Base-by-base conservation (phyloP, 805 yeast genomes). In the Saturnispora saitoi region DNA sequence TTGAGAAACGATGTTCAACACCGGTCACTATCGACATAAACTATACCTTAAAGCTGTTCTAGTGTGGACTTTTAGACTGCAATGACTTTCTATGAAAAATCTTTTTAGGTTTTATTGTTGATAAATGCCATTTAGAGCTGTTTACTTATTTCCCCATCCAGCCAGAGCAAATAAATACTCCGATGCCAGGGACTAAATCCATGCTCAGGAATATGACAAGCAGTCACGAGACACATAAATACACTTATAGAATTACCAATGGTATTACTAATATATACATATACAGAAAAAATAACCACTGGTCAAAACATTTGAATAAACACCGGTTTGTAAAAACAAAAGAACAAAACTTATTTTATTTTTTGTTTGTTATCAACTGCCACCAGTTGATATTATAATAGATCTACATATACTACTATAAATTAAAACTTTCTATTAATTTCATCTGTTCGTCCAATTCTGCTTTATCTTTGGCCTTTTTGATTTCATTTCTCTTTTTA, bases 401-500 rank as follows among this genome's bases (percentile, higher is more conserved):
- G 5, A 19, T 5, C 15, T 15, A 37, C 17, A 4, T 37, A 12
- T 20, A 22, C 15, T 20, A 19, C 42, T 32, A 53, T 29, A 70
- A 57, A 28, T 59, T 71, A 62, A 76, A 68, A 4, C 70, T 77
- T 17, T 72, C 69, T 19, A 77, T 64, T 54, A 75, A 51, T 49
- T 76, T 79, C 51, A 77, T 54, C 58, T 77, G 81, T 42, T 60
- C 60, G 15, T 68, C 62, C 31, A 77, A 53, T 45, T 74, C 79
- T 36, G 59, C 56, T n/a, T 72, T 71, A 4, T 69, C 66, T 50
- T 60, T 51, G 53, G 66, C 64, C 29, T 64, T 60, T 42, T 56
- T 51, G 26, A 57, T 58, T 42, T 59, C 56, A 3, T 42, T 47
- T 14, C 51, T 44, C 31, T 49, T 45, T 7, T 52, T 34, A 7